These are phyloP conservation scores for Fusarium oligoseptatum DNA, from an alignment of 2,329 filamentous ascomycete genomes.

Conservation along the genomic window DNA sequence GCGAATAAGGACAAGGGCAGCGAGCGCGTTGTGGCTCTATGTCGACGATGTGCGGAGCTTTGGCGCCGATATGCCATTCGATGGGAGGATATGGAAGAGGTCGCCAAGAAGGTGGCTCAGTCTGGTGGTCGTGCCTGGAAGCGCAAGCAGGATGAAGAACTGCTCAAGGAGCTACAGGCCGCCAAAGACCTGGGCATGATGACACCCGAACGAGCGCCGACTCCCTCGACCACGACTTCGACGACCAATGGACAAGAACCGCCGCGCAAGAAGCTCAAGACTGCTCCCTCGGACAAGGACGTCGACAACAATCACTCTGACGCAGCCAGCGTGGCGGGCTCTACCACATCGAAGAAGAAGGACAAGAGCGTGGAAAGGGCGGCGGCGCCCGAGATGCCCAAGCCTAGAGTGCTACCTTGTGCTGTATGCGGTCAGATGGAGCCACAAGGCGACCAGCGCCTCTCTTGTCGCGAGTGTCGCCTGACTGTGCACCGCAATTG, in stretches of 20 bases:
- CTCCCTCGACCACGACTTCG: constrained; percentile 46
- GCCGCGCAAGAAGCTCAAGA: constrained; percentile 76
- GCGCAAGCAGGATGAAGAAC: constrained; percentile 90
- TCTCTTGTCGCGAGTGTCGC: constrained; percentile 89
- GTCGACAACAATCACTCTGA: constrained; percentile 62
- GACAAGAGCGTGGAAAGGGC: constrained; percentile 68
- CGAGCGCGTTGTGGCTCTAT: constrained; percentile 84
- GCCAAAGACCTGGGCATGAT: constrained; percentile 70
- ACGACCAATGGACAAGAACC: constrained; percentile 60
- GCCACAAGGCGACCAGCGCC: constrained; percentile 76
- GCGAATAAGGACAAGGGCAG: constrained; percentile 82
- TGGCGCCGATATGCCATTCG: constrained; percentile 97
- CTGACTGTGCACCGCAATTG: constrained; percentile 92
- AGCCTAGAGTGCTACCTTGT: constrained; percentile 83
- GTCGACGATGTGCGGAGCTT: constrained; percentile 88
- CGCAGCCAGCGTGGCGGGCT: constrained; percentile 55
- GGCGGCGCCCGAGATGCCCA: constrained; percentile 80
- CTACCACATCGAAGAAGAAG: constrained; percentile 67
- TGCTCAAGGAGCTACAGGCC: constrained; percentile 78
- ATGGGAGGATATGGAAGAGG: constrained; percentile 93
- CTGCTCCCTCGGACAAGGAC: constrained; percentile 64
- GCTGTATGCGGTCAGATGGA: constrained; percentile 85
- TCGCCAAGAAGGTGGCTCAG: constrained; percentile 86
- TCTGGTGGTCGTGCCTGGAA: constrained; percentile 87
- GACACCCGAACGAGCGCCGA: constrained; percentile 59